Conservation (phyloP, 2,329 filamentous ascomycete species). For the Metarhizium humberi region DNA sequence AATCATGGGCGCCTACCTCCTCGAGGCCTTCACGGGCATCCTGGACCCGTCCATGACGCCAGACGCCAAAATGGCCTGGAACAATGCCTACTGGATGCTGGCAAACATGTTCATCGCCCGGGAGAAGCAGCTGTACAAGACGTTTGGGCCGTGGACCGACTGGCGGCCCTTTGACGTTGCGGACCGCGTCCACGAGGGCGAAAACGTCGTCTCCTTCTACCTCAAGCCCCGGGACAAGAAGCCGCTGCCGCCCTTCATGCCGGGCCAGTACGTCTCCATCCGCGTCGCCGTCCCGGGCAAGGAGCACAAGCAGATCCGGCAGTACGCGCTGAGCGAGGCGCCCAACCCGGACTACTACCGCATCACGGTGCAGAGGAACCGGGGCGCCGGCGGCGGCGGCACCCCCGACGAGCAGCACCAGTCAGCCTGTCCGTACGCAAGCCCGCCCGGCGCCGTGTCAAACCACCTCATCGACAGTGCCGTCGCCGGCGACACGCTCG, state of each 20-base stretch:
- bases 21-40: slow-evolving; percentile 57
- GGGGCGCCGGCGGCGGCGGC: slow-evolving; percentile 26
- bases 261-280: slow-evolving; percentile 65
- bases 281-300: slow-evolving; percentile 46
- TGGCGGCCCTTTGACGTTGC: slow-evolving; percentile 61
- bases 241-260: slow-evolving; percentile 52
- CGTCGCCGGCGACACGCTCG: slow-evolving; percentile 50
- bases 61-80: slow-evolving; percentile 58
- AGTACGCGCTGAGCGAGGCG: slow-evolving; percentile 64
- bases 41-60: slow-evolving; percentile 56
- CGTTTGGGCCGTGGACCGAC: slow-evolving; percentile 52
- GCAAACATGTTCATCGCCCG: slow-evolving; percentile 62
- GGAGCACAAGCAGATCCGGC: slow-evolving; percentile 54
- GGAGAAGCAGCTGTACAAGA: slow-evolving; percentile 53
- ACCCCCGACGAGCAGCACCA: slow-evolving; percentile 1
- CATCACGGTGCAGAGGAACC: slow-evolving; percentile 62
- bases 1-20: slow-evolving; percentile 59
- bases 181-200: slow-evolving; percentile 55
- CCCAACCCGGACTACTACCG: slow-evolving; percentile 55
- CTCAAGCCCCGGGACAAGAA: slow-evolving; percentile 53
- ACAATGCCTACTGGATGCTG: slow-evolving; percentile 62
- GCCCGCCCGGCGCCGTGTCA: slow-evolving; percentile 54
- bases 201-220: slow-evolving; percentile 63
- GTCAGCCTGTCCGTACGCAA: slow-evolving; percentile 17
- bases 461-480: slow-evolving; percentile 58